Conservation (phyloP, 345 rosid species). For the Excoecaria agallocha region DNA sequence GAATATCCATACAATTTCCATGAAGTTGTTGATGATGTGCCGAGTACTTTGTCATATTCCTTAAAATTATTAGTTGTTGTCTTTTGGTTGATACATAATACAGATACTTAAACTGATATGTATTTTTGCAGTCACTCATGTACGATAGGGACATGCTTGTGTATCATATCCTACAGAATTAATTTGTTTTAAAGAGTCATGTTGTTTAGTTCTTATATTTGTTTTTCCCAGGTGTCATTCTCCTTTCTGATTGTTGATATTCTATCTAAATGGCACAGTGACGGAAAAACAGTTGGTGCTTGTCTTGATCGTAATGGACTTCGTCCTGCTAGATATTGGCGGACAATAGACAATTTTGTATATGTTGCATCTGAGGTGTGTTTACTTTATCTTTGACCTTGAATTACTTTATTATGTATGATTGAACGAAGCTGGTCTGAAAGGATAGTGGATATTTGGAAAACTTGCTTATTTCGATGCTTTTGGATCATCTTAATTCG, state of each 20-base stretch:
- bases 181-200: neutral
- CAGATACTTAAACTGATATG: neutral
- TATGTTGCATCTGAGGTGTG: constrained; percentile 98
- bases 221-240: constrained; percentile 25
- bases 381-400: constrained; percentile 14
- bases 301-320: constrained; percentile 98
- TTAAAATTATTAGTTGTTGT: neutral
- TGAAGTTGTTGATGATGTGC: neutral
- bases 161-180: constrained; percentile 1
- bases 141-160: neutral
- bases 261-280: constrained; percentile 59
- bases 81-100: neutral
- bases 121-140: neutral
- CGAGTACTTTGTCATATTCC: neutral
- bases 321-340: constrained; percentile 99
- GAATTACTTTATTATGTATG: constrained; percentile 13
- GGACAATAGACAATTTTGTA: constrained; percentile 84
- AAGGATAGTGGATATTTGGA: neutral
- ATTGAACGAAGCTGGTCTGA: neutral
- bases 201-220: constrained; percentile 11
- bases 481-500: neutral
- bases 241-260: constrained; percentile 35
- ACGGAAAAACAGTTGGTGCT: constrained; percentile 99
- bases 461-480: neutral
- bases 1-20: neutral